Evolutionary conservation across 768 basidiomycete species (phyloP), one percentile per base, ranked within the genome.

Genomic region (Baorangia bicolor): DNA sequence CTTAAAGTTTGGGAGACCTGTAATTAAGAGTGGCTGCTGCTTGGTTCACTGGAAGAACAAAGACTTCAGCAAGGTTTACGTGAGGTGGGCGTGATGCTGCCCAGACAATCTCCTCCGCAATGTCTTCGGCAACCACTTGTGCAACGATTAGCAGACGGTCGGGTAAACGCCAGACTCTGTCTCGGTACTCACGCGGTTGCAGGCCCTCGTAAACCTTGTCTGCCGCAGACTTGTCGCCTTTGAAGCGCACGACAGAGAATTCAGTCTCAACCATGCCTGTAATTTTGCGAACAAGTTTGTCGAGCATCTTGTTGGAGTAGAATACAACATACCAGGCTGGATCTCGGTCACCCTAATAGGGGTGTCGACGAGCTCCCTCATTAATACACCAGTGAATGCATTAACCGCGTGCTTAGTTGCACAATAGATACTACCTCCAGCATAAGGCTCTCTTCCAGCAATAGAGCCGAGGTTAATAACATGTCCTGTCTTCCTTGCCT

Each of bases 51-150:
- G 90, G 90, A 62, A 91, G 82, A 42, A 92, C 79, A 53, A 84
- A 82, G 12, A 90, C 73, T 65, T 94, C 88, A 1, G 92, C 93
- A 40, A 98, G 80, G 68, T 98, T 94, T 42, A 98, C 92, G 66
- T 96, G 95, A 38, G 90, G 79, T 12, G 95, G 95, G 39, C 95
- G 86, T 12, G 90, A 81, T 20, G 97, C 96, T 14, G 87, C 87
- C 96, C 96, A 99, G 20, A 96, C 94, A 65, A 99, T 95, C 73
- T 98, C 94, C 70, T 99, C 97, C 1, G 97, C 97, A 43, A 98
- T 88, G 67, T 98, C 94, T 56, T 87, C 80, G 8, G 87, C 85
- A 7, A 82, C 80, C 71, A 96, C 91, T 94, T 64, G 31, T 23
- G 31, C 18, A 43, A 45, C 42, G 49, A 64, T 56, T 41, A 51